Evolutionary conservation across 805 yeast species (phyloP).

Genomic region (Teunomyces aglyptinius): DNA sequence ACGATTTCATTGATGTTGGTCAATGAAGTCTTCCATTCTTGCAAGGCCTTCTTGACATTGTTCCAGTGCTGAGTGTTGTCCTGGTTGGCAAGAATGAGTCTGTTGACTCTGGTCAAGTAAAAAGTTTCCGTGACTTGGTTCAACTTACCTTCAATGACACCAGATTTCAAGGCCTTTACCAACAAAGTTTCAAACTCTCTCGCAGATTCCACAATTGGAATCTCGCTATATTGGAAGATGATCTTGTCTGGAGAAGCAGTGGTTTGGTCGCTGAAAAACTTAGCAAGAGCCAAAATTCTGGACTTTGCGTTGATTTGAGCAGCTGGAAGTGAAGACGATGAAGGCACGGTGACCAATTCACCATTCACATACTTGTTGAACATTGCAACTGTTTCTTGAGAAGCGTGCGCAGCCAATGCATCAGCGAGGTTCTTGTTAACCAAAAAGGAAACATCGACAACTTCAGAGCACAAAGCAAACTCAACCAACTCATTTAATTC

Average conservation of each 20-base stretch:
- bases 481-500: constrained; percentile 32
- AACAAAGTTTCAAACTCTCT: constrained; percentile 39
- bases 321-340: constrained; percentile 12
- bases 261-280: constrained; percentile 22
- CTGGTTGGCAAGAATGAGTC: constrained; percentile 40
- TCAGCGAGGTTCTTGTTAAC: constrained; percentile 40
- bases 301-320: constrained; percentile 32
- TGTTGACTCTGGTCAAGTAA: constrained; percentile 39
- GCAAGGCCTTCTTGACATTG: constrained; percentile 32
- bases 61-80: constrained; percentile 34
- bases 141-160: constrained; percentile 45
- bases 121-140: constrained; percentile 43
- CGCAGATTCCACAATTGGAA: constrained; percentile 29
- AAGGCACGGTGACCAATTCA: constrained; percentile 25
- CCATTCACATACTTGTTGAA: constrained; percentile 38
- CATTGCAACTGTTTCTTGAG: constrained; percentile 25
- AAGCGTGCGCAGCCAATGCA: constrained; percentile 26
- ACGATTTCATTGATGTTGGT: constrained; percentile 42
- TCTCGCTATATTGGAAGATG: constrained; percentile 34
- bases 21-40: constrained; percentile 40
- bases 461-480: constrained; percentile 36
- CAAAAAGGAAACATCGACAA: constrained; percentile 41
- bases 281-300: constrained; percentile 40
- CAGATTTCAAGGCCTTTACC: constrained; percentile 42
- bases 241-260: constrained; percentile 22